Base-by-base conservation (phyloP, 2,329 filamentous ascomycete genomes). In the Penicillium sp. region DNA sequence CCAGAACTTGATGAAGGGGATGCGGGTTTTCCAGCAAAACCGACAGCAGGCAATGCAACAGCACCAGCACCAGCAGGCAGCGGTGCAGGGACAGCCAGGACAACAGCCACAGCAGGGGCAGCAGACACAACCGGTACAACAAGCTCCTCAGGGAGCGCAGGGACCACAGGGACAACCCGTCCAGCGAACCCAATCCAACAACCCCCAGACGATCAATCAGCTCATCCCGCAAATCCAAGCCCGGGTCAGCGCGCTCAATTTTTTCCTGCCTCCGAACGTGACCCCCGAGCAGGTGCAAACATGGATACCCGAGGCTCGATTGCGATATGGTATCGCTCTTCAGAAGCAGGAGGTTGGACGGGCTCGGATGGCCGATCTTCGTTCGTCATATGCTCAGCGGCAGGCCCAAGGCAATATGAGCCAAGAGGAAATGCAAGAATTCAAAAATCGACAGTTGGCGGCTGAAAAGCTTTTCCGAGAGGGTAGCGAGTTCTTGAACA, bases 1-100 rank as follows among this genome's bases (percentile, higher is more conserved):
- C 8, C 70, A 76, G 51, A 79, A 75, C 57, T 73, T 83, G 56
- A 85, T 83, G 76, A 78, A 78, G 53, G 79, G 78, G 43, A 79
- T 80, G 71, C 78, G 76, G 63, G 69, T 78, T 61, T 82, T 77
- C 68, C 74, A 78, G 57, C 71, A 76, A 49, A 76, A 62, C 57
- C 68, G 71, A 50, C 75, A 77, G 61, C 65, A 72, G 47, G 71
- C 71, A 25, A 66, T 70, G 51, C 49, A 47, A n/a, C 60, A 62
- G 31, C 55, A 59, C 17, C 61, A 62, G 39, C 49, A 50, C 51
- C 59, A 51, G 59, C 33, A 38, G 38, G 38, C 68, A 68, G 44
- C 72, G 72, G 65, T 52, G 13, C 64, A 60, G 21, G 64, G 64
- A 17, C 64, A 64, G 29, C 62, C 63, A 15, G 51, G 31, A 38